Percentiles rank a stretch among this genome's conserved stretches.
phyloP scores from a whole-genome alignment of 305 asterid genomes.

The Solanum hybrid region DNA sequence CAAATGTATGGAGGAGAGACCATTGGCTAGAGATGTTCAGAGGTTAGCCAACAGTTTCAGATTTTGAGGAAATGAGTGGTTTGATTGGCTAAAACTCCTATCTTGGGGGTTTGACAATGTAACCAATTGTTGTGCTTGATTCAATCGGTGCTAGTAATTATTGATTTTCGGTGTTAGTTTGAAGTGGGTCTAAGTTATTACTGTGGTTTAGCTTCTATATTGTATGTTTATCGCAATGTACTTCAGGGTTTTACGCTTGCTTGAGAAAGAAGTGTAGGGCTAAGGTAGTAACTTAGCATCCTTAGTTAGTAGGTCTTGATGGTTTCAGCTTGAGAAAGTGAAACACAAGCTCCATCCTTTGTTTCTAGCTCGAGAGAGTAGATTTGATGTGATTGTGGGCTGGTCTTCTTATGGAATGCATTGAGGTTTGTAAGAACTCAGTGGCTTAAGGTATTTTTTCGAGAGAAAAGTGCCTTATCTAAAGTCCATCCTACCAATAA shows the following conservation, averaged over 20 bases:
- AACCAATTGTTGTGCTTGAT: not conserved
- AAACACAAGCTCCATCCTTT: not conserved
- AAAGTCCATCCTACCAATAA: not conserved
- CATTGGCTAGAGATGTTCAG: no score
- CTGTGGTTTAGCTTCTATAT: not conserved
- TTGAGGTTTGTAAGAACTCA: not conserved
- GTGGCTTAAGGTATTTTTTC: not conserved
- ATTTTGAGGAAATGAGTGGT: no score
- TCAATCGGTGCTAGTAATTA: not conserved
- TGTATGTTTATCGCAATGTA: not conserved
- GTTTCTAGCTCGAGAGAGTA: not conserved
- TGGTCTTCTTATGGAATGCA: not conserved
- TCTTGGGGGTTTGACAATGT: not conserved
- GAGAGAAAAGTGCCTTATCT: not conserved
- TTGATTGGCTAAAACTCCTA: not conserved
- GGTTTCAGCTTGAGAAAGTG: not conserved
- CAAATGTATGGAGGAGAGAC: no score
- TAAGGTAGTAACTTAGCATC: not conserved
- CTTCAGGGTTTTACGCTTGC: not conserved
- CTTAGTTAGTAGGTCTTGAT: not conserved
- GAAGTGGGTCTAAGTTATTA: not conserved
- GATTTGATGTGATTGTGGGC: not conserved
- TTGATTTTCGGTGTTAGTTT: not conserved
- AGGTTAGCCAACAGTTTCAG: no score
- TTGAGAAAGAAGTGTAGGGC: not conserved